Evolutionary conservation across 805 yeast species (phyloP).

Genomic region (Kluyveromyces siamensis): DNA sequence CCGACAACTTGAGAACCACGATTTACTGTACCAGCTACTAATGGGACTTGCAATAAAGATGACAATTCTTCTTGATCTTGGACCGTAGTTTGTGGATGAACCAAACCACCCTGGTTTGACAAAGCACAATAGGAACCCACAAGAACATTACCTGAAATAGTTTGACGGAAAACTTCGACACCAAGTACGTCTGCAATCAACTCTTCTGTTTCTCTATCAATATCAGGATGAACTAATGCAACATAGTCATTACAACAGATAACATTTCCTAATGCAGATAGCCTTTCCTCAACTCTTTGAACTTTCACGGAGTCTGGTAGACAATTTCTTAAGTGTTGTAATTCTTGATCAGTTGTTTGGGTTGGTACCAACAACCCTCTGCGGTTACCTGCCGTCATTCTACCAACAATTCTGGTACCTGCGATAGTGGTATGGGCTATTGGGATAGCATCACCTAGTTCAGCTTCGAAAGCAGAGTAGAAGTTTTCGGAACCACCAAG

Average conservation of each 20-base stretch:
- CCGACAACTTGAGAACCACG: conserved; percentile 97
- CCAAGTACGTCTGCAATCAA: conserved; percentile 95
- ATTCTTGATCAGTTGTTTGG: conserved; percentile 96
- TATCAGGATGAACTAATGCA: conserved; percentile 97
- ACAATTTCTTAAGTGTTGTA: conserved; percentile 93
- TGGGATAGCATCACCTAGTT: conserved; percentile 92
- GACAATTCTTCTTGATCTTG: conserved; percentile 98
- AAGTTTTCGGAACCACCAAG: conserved; percentile 89
- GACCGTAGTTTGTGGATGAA: conserved; percentile 93
- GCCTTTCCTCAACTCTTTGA: conserved; percentile 95
- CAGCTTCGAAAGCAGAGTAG: conserved; percentile 95
- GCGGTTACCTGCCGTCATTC: conserved; percentile 98
- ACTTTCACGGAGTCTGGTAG: conserved; percentile 92
- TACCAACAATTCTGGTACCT: conserved; percentile 94
- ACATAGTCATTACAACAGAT: conserved; percentile 98
- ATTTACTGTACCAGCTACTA: conserved; percentile 97
- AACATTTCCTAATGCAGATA: conserved; percentile 94
- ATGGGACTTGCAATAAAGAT: conserved; percentile 89
- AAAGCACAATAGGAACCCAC: conserved; percentile 95
- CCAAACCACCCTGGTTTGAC: conserved; percentile 96
- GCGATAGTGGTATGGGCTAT: conserved; percentile 96
- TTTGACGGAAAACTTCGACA: conserved; percentile 97
- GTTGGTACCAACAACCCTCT: conserved; percentile 95
- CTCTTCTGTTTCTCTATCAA: conserved; percentile 98
- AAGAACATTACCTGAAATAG: conserved; percentile 94